A percentile compares a stretch with the other conserved stretches of the same genome.
These are phyloP conservation scores for sorghum (Sorghum bicolor) DNA, from an alignment of 176 grass and related monocot species.

Conservation along the genomic window DNA sequence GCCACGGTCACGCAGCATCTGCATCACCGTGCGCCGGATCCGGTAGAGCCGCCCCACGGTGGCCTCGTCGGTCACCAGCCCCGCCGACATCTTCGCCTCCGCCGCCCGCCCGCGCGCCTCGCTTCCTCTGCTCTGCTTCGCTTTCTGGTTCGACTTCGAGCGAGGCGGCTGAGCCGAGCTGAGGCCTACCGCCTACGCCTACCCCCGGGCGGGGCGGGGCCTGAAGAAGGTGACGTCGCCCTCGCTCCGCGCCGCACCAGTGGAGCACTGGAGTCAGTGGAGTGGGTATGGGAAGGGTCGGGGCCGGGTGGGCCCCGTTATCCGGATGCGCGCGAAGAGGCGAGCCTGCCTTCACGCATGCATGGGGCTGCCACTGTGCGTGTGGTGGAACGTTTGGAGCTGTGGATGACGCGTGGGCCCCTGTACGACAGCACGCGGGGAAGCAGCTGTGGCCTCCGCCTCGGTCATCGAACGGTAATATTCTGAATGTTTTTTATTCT, in stretches of 20 bases:
- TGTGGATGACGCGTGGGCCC: neutral
- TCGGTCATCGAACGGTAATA: neutral
- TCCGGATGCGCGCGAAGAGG: neutral
- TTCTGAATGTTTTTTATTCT: neutral
- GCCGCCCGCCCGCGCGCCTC: too few species aligned
- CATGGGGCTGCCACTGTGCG: neutral
- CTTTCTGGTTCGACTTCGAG: neutral
- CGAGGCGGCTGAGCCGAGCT: neutral
- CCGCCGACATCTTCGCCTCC: slow-evolving; percentile 36
- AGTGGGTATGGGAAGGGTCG: neutral
- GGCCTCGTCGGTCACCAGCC: slow-evolving; percentile 50
- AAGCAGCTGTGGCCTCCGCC: neutral
- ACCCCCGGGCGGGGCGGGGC: neutral
- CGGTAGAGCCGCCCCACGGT: slow-evolving; percentile 54
- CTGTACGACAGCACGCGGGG: neutral
- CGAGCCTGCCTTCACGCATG: neutral
- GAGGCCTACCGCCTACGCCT: neutral
- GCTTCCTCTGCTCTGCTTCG: neutral
- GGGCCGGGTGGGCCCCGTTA: neutral
- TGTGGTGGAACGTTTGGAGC: too few species aligned
- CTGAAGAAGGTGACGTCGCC: neutral
- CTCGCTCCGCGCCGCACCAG: neutral
- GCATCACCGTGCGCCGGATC: slow-evolving; percentile 89
- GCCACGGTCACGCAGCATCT: slow-evolving; percentile 85
- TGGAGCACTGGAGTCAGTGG: neutral